A percentile compares a stretch with the other conserved stretches of the same genome.
Conservation (phyloP, 345 rosid genomes). For the Pistacia integerrima region DNA sequence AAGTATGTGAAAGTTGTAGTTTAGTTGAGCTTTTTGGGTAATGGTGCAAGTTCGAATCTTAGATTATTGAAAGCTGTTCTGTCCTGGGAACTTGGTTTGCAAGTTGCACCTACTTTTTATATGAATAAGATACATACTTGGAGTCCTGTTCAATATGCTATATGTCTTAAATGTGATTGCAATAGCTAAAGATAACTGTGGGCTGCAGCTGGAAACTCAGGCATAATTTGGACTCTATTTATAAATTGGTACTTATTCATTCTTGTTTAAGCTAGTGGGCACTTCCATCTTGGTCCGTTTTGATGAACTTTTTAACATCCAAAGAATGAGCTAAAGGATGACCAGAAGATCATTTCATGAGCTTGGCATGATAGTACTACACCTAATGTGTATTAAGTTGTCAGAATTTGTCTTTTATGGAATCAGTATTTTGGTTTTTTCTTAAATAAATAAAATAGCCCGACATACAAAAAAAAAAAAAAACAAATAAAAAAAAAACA, state of each 20-base stretch:
- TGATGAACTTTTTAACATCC: neutral
- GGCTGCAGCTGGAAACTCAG: neutral
- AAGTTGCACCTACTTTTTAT: neutral
- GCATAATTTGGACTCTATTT: neutral
- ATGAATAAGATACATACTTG: neutral
- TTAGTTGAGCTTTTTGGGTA: neutral
- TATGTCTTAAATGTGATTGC: neutral
- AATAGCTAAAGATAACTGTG: neutral
- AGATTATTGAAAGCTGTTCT: neutral
- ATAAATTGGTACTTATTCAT: neutral
- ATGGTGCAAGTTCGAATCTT: neutral
- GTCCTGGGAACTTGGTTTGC: neutral
- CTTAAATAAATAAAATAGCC: no score
- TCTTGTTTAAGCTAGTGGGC: neutral
- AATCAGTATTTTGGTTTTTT: neutral
- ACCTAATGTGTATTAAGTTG: neutral
- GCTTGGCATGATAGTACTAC: neutral
- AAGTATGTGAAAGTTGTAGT: neutral
- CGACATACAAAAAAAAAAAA: no score
- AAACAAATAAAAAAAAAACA: no score
- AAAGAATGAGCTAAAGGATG: neutral
- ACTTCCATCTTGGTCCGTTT: neutral
- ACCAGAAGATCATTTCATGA: neutral
- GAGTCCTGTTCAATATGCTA: neutral
- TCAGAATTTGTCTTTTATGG: no score